Percentiles rank a stretch among this genome's conserved stretches.
Evolutionary conservation across 306 rosid genomes (phyloP).

Genomic region (Acacia acuminata): DNA sequence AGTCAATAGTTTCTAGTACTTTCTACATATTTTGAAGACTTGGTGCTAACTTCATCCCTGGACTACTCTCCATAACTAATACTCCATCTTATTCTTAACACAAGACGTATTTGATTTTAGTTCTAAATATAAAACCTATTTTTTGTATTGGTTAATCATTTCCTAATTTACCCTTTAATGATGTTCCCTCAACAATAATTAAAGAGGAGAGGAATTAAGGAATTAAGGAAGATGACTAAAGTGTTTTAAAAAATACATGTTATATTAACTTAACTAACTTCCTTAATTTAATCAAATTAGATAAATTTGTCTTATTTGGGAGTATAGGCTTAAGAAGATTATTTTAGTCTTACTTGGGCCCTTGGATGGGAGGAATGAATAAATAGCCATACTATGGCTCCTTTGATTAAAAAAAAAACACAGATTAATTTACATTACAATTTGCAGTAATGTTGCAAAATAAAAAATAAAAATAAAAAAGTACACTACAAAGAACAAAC

Average conservation of each 20-base stretch:
- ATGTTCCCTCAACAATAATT: too few relatives aligned
- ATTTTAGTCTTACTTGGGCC: neutral
- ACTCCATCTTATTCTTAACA: neutral
- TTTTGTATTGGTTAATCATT: too few relatives aligned
- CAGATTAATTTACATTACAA: conserved; percentile 24
- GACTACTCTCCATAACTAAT: conserved; percentile 25
- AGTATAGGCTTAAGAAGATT: neutral
- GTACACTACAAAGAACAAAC: neutral
- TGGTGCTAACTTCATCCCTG: conserved; percentile 11
- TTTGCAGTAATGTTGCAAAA: conserved; percentile 25
- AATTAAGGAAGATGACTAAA: too few relatives aligned
- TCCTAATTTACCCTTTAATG: too few relatives aligned
- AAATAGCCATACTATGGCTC: neutral
- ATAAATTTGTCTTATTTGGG: too few relatives aligned
- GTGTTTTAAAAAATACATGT: too few relatives aligned
- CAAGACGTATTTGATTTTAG: too few relatives aligned
- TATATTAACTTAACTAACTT: too few relatives aligned
- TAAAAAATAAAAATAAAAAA: too few relatives aligned
- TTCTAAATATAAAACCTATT: too few relatives aligned
- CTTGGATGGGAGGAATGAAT: neutral
- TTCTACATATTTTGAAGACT: conserved; percentile 25
- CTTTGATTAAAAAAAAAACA: neutral
- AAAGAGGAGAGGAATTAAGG: too few relatives aligned
- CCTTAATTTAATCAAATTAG: too few relatives aligned
- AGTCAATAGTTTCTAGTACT: neutral